Conservation (phyloP, 129 eudicot species). For the Lactuca saligna region DNA sequence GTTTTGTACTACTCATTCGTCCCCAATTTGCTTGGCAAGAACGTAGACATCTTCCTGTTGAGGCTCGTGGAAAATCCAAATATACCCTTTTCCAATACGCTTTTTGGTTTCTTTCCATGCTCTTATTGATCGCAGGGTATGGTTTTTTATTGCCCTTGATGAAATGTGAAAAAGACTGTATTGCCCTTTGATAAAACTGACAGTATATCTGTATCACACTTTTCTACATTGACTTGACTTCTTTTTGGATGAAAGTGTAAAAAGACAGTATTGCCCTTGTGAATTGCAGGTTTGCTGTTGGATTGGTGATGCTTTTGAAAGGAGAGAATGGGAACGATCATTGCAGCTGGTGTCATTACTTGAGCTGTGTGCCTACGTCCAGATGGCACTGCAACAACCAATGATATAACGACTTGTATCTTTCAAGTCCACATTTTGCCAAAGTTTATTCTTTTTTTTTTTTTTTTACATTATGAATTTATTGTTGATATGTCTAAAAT, state of each 20-base stretch:
- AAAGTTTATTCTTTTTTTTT: constrained; percentile 6
- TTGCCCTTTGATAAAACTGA: neutral
- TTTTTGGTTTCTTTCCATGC: constrained; percentile 50
- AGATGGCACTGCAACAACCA: constrained; percentile 71
- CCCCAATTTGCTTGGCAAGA: constrained; percentile 82
- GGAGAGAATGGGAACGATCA: constrained; percentile 76
- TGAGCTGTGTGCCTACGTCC: constrained; percentile 85
- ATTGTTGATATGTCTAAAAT: constrained; percentile 21
- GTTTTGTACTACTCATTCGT: constrained; percentile 69
- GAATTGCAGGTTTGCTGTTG: constrained; percentile 56
- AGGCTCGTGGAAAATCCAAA: constrained; percentile 61
- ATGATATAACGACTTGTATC: constrained; percentile 12
- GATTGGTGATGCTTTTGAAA: constrained; percentile 69
- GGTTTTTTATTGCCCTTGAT: constrained; percentile 11
- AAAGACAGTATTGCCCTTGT: neutral
- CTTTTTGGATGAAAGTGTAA: no score
- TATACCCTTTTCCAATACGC: constrained; percentile 57
- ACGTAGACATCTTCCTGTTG: constrained; percentile 48
- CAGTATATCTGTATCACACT: no score
- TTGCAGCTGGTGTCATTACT: constrained; percentile 93
- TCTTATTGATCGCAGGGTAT: constrained; percentile 69
- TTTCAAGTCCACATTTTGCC: neutral
- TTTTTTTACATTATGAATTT: constrained; percentile 19
- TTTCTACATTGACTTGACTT: no score
- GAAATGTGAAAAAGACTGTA: constrained; percentile 6